Percentiles rank a stretch among this genome's conserved stretches.
Evolutionary conservation across 768 basidiomycete species (phyloP).

Genomic region (Amylocystis lapponica): DNA sequence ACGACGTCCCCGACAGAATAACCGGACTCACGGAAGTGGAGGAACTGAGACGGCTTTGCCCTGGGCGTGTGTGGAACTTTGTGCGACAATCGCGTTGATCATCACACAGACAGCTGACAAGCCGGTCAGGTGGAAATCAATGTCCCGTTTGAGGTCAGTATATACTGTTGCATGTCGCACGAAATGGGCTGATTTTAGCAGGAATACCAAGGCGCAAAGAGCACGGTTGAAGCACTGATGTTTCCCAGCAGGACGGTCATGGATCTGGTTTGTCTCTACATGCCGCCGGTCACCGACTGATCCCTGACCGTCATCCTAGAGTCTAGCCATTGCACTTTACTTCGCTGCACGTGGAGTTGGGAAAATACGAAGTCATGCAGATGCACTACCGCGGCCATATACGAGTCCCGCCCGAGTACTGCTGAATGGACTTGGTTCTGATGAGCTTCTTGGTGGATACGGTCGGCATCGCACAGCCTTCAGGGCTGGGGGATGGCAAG

Average conservation of each 20-base stretch:
- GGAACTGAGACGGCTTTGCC: slow-evolving; percentile 73
- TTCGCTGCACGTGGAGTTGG: slow-evolving; percentile 87
- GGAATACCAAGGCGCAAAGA: slow-evolving; percentile 60
- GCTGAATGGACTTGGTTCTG: slow-evolving; percentile 88
- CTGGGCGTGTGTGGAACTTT: slow-evolving; percentile 84
- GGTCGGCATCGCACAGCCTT: slow-evolving; percentile 81
- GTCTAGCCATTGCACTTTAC: slow-evolving; percentile 85
- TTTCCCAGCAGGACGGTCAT: slow-evolving; percentile 77
- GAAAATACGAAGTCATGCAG: slow-evolving; percentile 34
- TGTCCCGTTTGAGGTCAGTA: slow-evolving; percentile 67
- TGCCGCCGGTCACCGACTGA: too few relatives aligned
- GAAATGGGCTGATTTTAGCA: slow-evolving; percentile 23
- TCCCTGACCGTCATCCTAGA: slow-evolving; percentile 41
- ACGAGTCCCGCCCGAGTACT: slow-evolving; percentile 74
- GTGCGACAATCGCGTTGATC: too few relatives aligned
- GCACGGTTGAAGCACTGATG: slow-evolving; percentile 66
- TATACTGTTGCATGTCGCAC: background rate
- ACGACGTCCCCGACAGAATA: slow-evolving; percentile 84
- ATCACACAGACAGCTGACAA: too few relatives aligned
- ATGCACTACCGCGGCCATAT: slow-evolving; percentile 45
- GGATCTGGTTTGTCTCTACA: slow-evolving; percentile 66
- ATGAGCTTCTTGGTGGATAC: slow-evolving; percentile 94
- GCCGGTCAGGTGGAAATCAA: slow-evolving; percentile 74
- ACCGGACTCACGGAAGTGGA: slow-evolving; percentile 75
- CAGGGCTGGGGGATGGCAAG: slow-evolving; percentile 60